Percentiles rank a stretch among this genome's conserved stretches.
Evolutionary conservation across 2,329 filamentous ascomycete genomes (phyloP).

Genomic region (Corinectria fuckeliana): DNA sequence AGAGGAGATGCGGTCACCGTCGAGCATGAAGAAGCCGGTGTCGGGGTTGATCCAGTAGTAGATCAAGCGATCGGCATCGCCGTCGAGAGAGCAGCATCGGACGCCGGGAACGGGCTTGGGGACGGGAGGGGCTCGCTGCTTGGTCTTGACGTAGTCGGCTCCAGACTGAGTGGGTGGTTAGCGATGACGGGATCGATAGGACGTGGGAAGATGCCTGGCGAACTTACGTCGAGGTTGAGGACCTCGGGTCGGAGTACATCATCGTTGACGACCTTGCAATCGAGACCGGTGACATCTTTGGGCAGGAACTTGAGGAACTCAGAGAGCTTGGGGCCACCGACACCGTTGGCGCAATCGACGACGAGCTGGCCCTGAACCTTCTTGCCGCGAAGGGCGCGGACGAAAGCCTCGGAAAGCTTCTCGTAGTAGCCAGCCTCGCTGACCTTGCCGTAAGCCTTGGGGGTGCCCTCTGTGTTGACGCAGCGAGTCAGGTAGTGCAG

Average conservation of each 20-base stretch:
- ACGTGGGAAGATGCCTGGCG: not conserved
- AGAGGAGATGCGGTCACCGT: slow-evolving; percentile 95
- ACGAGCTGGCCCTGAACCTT: slow-evolving; percentile 77
- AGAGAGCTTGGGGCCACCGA: slow-evolving; percentile 88
- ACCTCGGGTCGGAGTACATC: slow-evolving; percentile 89
- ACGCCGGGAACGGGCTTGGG: slow-evolving; percentile 79
- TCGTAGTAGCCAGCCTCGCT: slow-evolving; percentile 95
- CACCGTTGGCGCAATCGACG: slow-evolving; percentile 96
- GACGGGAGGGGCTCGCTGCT: slow-evolving; percentile 84
- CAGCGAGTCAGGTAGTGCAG: slow-evolving; percentile 96
- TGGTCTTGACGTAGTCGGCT: slow-evolving; percentile 97
- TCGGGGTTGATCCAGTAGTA: slow-evolving; percentile 91
- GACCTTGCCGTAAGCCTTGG: slow-evolving; percentile 84
- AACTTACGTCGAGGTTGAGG: slow-evolving; percentile 82
- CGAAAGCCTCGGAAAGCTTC: slow-evolving; percentile 87
- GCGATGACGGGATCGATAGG: not conserved
- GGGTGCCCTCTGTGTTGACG: slow-evolving; percentile 88
- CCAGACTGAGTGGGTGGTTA: slow-evolving; percentile 68
- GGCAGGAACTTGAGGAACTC: slow-evolving; percentile 87
- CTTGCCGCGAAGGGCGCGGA: slow-evolving; percentile 78
- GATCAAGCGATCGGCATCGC: slow-evolving; percentile 92
- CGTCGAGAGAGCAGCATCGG: slow-evolving; percentile 90
- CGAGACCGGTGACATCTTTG: slow-evolving; percentile 70
- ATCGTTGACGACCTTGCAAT: slow-evolving; percentile 90
- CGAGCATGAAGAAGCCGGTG: slow-evolving; percentile 86